phyloP scores from a whole-genome alignment of 768 basidiomycete species.

The Serendipita sp. region DNA sequence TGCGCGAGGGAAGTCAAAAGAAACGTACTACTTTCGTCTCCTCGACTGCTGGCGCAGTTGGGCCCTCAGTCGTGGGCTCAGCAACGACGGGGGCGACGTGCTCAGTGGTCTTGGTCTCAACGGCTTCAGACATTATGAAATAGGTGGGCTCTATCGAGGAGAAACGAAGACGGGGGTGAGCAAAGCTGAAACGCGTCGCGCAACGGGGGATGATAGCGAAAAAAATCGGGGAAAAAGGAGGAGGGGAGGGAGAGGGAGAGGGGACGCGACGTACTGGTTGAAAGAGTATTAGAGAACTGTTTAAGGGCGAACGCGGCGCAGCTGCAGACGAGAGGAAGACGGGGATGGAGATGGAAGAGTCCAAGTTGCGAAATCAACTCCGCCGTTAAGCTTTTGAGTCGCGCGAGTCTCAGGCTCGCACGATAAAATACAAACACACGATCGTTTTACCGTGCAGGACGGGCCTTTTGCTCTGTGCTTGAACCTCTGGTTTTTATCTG shows the following conservation, averaged over 20 bases:
- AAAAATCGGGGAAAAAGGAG: background rate
- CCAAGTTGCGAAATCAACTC: background rate
- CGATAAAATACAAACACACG: too few species aligned
- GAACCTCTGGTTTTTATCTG: too few species aligned
- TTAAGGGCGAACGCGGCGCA: too few species aligned
- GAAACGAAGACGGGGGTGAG: constrained; percentile 9
- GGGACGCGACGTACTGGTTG: constrained; percentile 33
- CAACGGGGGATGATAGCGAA: background rate
- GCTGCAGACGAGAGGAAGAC: background rate
- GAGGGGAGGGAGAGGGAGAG: constrained; percentile 47
- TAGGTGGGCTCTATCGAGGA: constrained; percentile 36
- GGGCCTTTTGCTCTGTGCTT: too few species aligned
- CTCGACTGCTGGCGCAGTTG: constrained; percentile 27
- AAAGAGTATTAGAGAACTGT: constrained; percentile 18
- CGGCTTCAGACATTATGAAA: constrained; percentile 60
- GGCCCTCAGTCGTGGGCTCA: constrained; percentile 21
- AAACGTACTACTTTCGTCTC: constrained; percentile 29
- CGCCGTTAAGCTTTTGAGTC: too few species aligned
- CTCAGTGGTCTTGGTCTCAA: constrained; percentile 8
- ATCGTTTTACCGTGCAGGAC: too few species aligned
- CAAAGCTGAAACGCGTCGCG: constrained; percentile 7
- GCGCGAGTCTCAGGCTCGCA: too few species aligned
- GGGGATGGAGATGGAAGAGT: background rate
- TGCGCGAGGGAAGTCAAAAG: too few species aligned
- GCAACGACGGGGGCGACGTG: constrained; percentile 1